These are phyloP conservation scores for Apiospora pterosperma DNA, from an alignment of 2,329 filamentous ascomycete genomes.

Conservation along the genomic window DNA sequence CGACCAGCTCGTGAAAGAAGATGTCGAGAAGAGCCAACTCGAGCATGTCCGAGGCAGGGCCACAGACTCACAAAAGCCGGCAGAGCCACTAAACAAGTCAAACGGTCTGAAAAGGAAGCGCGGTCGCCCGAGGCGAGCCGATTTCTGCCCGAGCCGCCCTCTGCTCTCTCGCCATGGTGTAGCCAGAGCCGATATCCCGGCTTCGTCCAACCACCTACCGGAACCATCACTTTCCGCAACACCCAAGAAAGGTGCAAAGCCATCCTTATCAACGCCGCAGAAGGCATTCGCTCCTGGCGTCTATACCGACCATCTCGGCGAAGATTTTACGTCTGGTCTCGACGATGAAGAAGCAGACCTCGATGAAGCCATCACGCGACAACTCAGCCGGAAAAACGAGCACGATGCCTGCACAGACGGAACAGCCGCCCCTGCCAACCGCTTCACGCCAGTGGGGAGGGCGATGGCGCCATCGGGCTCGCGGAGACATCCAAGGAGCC, in stretches of 20 bases:
- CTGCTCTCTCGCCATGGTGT: neutral
- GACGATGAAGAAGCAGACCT: constrained; percentile 23
- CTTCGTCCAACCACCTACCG: neutral
- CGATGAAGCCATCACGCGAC: constrained; percentile 23
- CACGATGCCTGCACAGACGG: constrained; percentile 16
- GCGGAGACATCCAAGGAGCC: neutral
- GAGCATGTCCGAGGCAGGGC: constrained; percentile 12
- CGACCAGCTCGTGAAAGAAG: constrained; percentile 33
- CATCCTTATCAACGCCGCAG: constrained; percentile 37
- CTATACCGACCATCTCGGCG: neutral
- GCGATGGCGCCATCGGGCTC: neutral
- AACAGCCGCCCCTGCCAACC: constrained; percentile 13
- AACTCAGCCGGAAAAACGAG: constrained; percentile 16
- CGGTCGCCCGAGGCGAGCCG: constrained; percentile 12
- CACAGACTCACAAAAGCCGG: neutral
- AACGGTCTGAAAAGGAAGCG: constrained; percentile 14
- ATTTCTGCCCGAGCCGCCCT: constrained; percentile 6
- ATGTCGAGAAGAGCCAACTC: constrained; percentile 16
- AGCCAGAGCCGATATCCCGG: neutral
- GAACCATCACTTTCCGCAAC: neutral
- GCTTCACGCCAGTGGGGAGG: constrained; percentile 7
- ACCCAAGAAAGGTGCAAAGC: constrained; percentile 11
- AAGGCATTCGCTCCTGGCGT: constrained; percentile 23
- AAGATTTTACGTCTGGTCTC: neutral
- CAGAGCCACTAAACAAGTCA: constrained; percentile 4